Evolutionary conservation across 106 monocot species (phyloP), one percentile per base, ranked within the genome.

Genomic region (Triglochin maritima): DNA sequence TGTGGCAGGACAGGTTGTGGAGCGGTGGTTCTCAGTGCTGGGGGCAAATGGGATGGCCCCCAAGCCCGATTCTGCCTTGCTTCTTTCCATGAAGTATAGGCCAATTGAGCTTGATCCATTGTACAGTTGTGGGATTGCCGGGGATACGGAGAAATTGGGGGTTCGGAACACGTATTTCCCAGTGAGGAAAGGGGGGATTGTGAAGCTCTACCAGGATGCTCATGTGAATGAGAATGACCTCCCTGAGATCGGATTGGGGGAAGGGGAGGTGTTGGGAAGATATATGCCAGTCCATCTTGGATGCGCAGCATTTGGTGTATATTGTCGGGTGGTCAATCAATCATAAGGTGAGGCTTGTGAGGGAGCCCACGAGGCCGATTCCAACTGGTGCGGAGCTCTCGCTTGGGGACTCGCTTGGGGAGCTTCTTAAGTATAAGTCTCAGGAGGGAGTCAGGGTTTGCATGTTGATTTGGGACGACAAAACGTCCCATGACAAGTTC

Each of bases 381-480:
- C 68, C 71, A 14, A 54, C 44, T 2, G 65, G 43, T 6, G 72
- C 57, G 44, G 59, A 58, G 54, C 46, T 75, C 11, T 78, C 78
- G 1, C 60, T 92, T 4, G 91, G 91, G 7, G 87, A 83, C 11
- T 78, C 78, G 1, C 60, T 92, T 4, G 91, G 91, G 7, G 87
- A 83, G 59, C 64, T 92, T 66, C 79, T 92, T 48, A 87, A 85
- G 71, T 85, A 79, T 62, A 91, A 91, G 78, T 84, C 87, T 4
- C 62, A 78, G 73, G 91, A 91, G 68, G 91, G 91, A 2, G 91
- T 91, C n/a, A 66, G 91, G 48, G 82, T 91, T 11, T 74, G 78
- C 49, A 44, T 91, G 76, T 59, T 91, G 47, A 76, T 91, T 56
- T 91, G 91, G 91, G 91, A 91, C 49, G 91, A 91, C 53, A 84